These are phyloP conservation scores for Emericellopsis cladophorae DNA, from an alignment of 2,329 filamentous ascomycete species.

Conservation along the genomic window DNA sequence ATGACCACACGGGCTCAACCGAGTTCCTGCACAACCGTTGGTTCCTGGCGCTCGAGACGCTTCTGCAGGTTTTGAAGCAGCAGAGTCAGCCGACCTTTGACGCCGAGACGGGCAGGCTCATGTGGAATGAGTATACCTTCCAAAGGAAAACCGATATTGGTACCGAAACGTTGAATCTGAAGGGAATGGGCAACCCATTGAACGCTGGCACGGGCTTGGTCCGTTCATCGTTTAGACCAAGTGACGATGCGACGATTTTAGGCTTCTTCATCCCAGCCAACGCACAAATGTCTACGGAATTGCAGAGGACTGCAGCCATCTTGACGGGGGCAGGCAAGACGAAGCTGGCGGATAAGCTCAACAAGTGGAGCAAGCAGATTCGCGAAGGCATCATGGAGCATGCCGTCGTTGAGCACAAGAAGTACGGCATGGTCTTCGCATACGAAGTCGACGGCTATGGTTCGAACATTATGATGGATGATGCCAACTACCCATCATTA, in stretches of 20 bases:
- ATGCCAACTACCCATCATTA: slow-evolving; percentile 76
- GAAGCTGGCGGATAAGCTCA: slow-evolving; percentile 39
- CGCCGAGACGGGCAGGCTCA: slow-evolving; percentile 47
- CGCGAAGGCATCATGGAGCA: slow-evolving; percentile 72
- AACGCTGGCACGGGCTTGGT: slow-evolving; percentile 74
- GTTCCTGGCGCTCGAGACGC: slow-evolving; percentile 61
- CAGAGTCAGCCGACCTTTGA: slow-evolving; percentile 78
- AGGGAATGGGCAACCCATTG: slow-evolving; percentile 82
- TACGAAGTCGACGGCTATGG: slow-evolving; percentile 85
- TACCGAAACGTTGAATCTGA: slow-evolving; percentile 79
- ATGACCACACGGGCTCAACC: slow-evolving; percentile 63
- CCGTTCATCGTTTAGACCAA: slow-evolving; percentile 85
- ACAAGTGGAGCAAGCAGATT: slow-evolving; percentile 48
- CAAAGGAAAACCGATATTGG: slow-evolving; percentile 66
- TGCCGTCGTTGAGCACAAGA: slow-evolving; percentile 64
- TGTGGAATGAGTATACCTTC: slow-evolving; percentile 76
- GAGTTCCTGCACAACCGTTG: slow-evolving; percentile 71
- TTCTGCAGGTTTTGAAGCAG: slow-evolving; percentile 62
- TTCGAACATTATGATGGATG: slow-evolving; percentile 74
- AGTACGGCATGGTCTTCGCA: slow-evolving; percentile 69
- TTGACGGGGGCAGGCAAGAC: slow-evolving; percentile 49
- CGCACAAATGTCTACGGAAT: slow-evolving; percentile 87
- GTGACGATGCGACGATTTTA: slow-evolving; percentile 87
- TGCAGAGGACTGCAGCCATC: slow-evolving; percentile 60
- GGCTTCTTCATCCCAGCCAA: slow-evolving; percentile 94